Base-by-base conservation (phyloP, 306 rosid species). In the Purshia tridentata region DNA sequence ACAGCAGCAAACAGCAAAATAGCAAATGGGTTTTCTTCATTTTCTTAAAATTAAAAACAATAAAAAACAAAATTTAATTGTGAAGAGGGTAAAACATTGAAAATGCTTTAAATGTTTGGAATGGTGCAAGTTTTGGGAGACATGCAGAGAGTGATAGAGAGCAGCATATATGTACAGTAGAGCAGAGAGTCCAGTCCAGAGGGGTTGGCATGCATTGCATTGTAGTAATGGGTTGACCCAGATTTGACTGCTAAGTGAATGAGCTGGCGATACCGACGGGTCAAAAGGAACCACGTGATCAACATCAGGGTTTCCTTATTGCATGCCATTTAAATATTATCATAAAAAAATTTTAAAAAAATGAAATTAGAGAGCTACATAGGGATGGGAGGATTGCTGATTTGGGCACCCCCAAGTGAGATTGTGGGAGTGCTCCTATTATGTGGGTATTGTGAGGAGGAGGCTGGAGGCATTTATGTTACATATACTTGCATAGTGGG, bases 211-310 rank as follows among this genome's bases (percentile, higher is more conserved):
- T 81, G 83, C 77, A 76, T 80, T 56, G 80, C 50, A 70, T 69
- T 29, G 35, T 29, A 29, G 35, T 29, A 29, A 29, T 29, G 35
- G 72, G 73, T 83, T 91, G 95, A 89, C 92, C 75, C 12, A 76
- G 66, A 73, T 85, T 91, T 87, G 92, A 88, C 95, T 77, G 84
- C 54, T 70, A 77, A 73, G 80, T 45, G 73, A 72, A 77, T 89
- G 95, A 81, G 92, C 88, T 91, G 97, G 86, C 80, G 81, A 91
- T 64, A 60, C 83, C 72, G 88, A 89, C 86, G 78, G 80, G 82
- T 87, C 91, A 76, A 79, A 77, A 73, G 72, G 78, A 23, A 78
- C 84, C 91, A 86, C 87, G 91, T 86, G 92, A 88, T 72, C 73
- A 3, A 10, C 35, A 5, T 44, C 66, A 39, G 62, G 52, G 29